Base-by-base conservation (phyloP, 2,329 filamentous ascomycete species). In the Blumeria graminis region DNA sequence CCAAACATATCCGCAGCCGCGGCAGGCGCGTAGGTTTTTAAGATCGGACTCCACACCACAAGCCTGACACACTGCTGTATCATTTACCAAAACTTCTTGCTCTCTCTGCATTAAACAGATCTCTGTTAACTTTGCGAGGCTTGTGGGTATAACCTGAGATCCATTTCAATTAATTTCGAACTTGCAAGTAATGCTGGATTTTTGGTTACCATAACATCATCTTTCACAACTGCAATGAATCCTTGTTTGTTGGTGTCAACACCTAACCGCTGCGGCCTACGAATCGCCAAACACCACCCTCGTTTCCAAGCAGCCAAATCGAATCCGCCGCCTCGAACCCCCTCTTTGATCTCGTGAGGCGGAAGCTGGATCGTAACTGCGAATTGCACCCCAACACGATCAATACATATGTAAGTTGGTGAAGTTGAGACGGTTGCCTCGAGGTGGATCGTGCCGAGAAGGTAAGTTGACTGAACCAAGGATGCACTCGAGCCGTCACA, bases 401-500 rank as follows among this genome's bases (percentile, higher is more conserved):
- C 64, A 54, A 58, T 60, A 55, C 60, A 60, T 11, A 65, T 64
- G 55, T 63, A 65, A 16, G 64, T 65, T 16, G 64, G 63, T 5
- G 60, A 61, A 1, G 60, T 60, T 3, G 60, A 62, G 6, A 65
- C 57, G 3, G 64, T 65, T 62, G 65, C 65, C 39, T 65, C 62
- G 43, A 65, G 59, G 33, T 55, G 56, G 51, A 65, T 61, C 2
- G 62, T 63, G 33, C 58, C 64, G 6, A 65, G 52, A 11, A 65
- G 59, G 51, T 60, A 62, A 53, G 48, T 45, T 9, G 43, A 16
- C 18, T 14, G 18, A 18, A 14, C 10, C 6, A 18, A 0, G 85
- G 85, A 7, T 43, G 11, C 14, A 13, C 5, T 18, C 14, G 6
- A n/a, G 6, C 18, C 14, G 8, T 50, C 45, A 32, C 32, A 10